A percentile compares a stretch with the other conserved stretches of the same genome.
Evolutionary conservation across 352 stramenopile genomes (phyloP).

Genomic region (Peronospora destructor): DNA sequence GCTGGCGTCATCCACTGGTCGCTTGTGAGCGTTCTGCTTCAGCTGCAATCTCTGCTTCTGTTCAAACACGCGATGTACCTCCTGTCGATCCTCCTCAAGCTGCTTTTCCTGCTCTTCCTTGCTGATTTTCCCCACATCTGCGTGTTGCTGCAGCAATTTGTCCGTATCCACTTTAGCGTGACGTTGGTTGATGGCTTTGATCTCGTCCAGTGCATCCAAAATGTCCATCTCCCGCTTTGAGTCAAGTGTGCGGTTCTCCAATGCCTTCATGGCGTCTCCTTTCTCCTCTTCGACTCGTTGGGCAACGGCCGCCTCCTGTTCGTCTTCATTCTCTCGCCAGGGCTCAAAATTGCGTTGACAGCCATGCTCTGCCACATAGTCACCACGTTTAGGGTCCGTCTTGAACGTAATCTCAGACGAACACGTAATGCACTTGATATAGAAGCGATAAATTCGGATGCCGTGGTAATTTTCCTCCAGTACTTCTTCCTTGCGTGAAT

Average conservation of each 20-base stretch:
- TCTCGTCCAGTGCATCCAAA: constrained; percentile 97
- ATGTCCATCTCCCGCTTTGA: constrained; percentile 99
- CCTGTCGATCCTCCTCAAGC: constrained; percentile 38
- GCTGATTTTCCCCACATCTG: constrained; percentile 25
- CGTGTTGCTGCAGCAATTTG: constrained; percentile 55
- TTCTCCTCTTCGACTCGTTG: constrained; percentile 90
- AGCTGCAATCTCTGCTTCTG: constrained; percentile 32
- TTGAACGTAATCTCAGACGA: constrained; percentile 94
- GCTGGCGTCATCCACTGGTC: constrained; percentile 16
- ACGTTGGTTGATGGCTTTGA: constrained; percentile 95
- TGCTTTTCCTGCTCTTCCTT: constrained; percentile 43
- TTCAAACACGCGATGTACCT: constrained; percentile 55
- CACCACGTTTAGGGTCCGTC: constrained; percentile 97
- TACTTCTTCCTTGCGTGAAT: constrained; percentile 96
- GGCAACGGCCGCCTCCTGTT: constrained; percentile 60
- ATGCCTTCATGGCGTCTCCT: constrained; percentile 93
- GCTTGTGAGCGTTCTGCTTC: constrained; percentile 22
- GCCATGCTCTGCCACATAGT: constrained; percentile 96
- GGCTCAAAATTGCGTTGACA: constrained; percentile 96
- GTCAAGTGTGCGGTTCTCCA: constrained; percentile 98
- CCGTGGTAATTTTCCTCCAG: constrained; percentile 94
- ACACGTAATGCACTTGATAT: constrained; percentile 96
- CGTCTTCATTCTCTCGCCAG: constrained; percentile 87
- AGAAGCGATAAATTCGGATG: constrained; percentile 96
- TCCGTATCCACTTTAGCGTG: constrained; percentile 89